Evolutionary conservation across 1,284 basidiomycete genomes (phyloP), one percentile per base, ranked within the genome.

Genomic region (Rhodotorula sp.): DNA sequence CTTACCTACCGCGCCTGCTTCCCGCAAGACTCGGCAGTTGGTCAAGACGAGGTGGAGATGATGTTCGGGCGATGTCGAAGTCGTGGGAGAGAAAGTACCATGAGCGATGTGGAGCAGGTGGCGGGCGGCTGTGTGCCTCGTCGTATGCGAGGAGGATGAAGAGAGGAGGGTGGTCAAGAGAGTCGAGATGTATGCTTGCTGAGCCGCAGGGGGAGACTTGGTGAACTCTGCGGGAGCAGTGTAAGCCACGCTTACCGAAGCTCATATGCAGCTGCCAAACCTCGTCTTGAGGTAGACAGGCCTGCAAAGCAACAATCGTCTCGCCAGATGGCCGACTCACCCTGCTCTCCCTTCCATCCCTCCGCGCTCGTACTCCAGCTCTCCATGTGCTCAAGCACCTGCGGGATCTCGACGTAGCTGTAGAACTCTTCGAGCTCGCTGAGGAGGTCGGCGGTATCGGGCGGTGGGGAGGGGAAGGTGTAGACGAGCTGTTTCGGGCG

Each of bases 391-490:
- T 94, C 91, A 5, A 88, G 87, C 22, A 94, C 88, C 79, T 94
- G 90, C 1, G 90, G 88, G 84, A 94, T 92, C 82, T 99, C 95
- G 67, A 95, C 89, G 82, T 97, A 99, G 34, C 93, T 93, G 82
- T 96, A 99, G 82, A 99, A 98, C 81, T 99, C 96, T 74, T 98
- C 91, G 57, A 99, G 89, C 81, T 98, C 96, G 77, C 92, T 91
- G 84, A 94, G 89, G 55, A 97, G 87, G 24, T 90, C 91, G 81
- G 98, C 93, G 77, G 95, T 91, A 79, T 99, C 95, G 36, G 80
- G 79, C 5, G 74, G 74, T 32, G 79, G 66, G 17, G 77, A 68
- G 27, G 78, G 75, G 67, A 75, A 76, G 6, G 73, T 75, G 71
- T 73, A 75, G 55, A 73, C 44, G 32, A 64, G 56, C 48, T 67